Evolutionary conservation across 768 basidiomycete genomes (phyloP).

Genomic region (Mycena rebaudengoi): DNA sequence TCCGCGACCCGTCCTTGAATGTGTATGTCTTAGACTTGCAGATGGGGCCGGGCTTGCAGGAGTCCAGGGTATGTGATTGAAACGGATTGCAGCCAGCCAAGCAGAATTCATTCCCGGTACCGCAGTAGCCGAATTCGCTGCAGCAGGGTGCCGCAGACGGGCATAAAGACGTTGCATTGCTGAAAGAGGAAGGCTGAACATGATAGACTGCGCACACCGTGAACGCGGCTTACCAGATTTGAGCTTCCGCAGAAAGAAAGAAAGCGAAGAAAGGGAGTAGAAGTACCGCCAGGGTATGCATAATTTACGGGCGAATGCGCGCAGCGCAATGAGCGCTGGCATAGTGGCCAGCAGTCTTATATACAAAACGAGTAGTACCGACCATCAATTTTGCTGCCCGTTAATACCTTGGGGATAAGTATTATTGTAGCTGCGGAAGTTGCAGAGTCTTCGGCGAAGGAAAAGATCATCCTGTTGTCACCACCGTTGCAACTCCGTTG

Average conservation of each 20-base stretch:
- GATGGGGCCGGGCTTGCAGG: conserved; percentile 75
- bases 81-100: conserved; percentile 86
- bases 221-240: neutral
- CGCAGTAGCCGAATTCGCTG: conserved; percentile 64
- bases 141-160: conserved; percentile 58
- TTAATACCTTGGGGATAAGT: too few relatives aligned
- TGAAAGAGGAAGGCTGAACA: conserved; percentile 18
- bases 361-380: neutral
- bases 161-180: conserved; percentile 54
- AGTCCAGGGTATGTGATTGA: conserved; percentile 64
- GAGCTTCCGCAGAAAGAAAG: neutral
- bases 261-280: neutral
- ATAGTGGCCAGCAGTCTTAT: conserved; percentile 1
- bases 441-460: too few relatives aligned
- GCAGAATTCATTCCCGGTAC: conserved; percentile 67
- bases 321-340: neutral
- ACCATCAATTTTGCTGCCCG: too few relatives aligned
- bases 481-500: too few relatives aligned
- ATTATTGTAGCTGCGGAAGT: too few relatives aligned
- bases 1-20: conserved; percentile 69
- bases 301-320: neutral
- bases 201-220: neutral
- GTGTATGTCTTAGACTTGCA: conserved; percentile 68
- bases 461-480: too few relatives aligned
- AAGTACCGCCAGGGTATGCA: conserved; percentile 17